Base-by-base conservation (phyloP, 768 basidiomycete genomes). In the Suillus tomentosus region DNA sequence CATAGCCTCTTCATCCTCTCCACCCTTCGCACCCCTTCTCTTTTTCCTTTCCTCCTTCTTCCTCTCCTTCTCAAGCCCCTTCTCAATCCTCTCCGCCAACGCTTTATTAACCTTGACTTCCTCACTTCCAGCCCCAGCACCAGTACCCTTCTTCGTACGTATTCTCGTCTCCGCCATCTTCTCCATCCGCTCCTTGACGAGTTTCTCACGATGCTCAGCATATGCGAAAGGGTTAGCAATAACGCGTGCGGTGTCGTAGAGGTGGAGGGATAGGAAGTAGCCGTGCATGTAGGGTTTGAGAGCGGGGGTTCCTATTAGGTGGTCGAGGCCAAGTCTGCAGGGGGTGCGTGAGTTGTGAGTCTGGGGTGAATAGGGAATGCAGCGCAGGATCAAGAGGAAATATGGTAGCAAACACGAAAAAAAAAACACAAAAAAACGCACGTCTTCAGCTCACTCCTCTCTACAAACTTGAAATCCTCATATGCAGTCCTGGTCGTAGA, bases 241-340 rank as follows among this genome's bases (percentile, higher is more conserved):
- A 67, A 96, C 85, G 39, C 96, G 89, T 2, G 97, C 97, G 59
- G 96, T 91, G 70, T 96, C 94, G 80, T 99, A 99, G 6, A 99
- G 86, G 71, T 95, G 94, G 78, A 99, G 88, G 5, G 95, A 93
- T 66, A 98, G 78, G 81, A 99, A 99, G 86, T 96, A 99, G 50
- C 97, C 97, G 77, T 99, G 97, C 96, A 99, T 98, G 79, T 99
- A 99, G 5, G 97, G 97, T 77, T 96, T 96, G 82, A 99, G 92
- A 19, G 92, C 88, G 24, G 95, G 89, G 6, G 96, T 96, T 59
- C 97, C 97, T 67, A 97, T 80, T 70, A 99, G 92, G 74, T 96
- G 94, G 68, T 95, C 92, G 74, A 99, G 78, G n/a, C 95, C 93
- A 66, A 99, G 87, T 42, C 95, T 96, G 70, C 45, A 63, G 60